Evolutionary conservation across 2,329 filamentous ascomycete genomes (phyloP).

Genomic region (Fusarium paranaense): DNA sequence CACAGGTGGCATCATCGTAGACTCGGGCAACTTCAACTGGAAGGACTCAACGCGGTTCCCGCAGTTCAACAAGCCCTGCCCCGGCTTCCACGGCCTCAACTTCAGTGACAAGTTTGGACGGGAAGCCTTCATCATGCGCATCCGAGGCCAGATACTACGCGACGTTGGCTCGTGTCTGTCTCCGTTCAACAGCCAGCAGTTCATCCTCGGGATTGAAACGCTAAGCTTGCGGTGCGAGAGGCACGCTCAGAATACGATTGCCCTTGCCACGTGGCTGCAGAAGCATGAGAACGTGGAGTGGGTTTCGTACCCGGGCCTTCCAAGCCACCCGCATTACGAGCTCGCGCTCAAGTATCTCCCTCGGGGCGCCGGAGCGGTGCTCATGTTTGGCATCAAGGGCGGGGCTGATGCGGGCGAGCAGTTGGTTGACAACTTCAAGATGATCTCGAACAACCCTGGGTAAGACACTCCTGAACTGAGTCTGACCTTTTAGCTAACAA

Average conservation of each 20-base stretch:
- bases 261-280: slow-evolving; percentile 84
- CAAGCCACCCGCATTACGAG: slow-evolving; percentile 81
- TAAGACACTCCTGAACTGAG: background rate
- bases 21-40: slow-evolving; percentile 94
- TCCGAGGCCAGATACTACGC: slow-evolving; percentile 87
- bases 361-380: slow-evolving; percentile 86
- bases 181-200: slow-evolving; percentile 90
- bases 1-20: slow-evolving; percentile 84
- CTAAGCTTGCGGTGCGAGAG: slow-evolving; percentile 85
- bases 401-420: slow-evolving; percentile 82
- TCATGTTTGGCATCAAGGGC: slow-evolving; percentile 93
- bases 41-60: slow-evolving; percentile 87
- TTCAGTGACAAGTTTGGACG: slow-evolving; percentile 92
- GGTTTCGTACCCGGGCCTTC: slow-evolving; percentile 91
- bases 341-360: slow-evolving; percentile 86
- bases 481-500: slow-evolving; percentile 54
- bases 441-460: slow-evolving; percentile 77
- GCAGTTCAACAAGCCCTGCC: slow-evolving; percentile 86
- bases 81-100: slow-evolving; percentile 90
- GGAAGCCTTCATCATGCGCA: slow-evolving; percentile 83
- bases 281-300: slow-evolving; percentile 84
- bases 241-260: slow-evolving; percentile 84
- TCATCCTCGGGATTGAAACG: slow-evolving; percentile 89
- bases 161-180: slow-evolving; percentile 86
- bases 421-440: slow-evolving; percentile 91